Base-by-base conservation (phyloP, 345 rosid genomes). In the Acer yangbiense region DNA sequence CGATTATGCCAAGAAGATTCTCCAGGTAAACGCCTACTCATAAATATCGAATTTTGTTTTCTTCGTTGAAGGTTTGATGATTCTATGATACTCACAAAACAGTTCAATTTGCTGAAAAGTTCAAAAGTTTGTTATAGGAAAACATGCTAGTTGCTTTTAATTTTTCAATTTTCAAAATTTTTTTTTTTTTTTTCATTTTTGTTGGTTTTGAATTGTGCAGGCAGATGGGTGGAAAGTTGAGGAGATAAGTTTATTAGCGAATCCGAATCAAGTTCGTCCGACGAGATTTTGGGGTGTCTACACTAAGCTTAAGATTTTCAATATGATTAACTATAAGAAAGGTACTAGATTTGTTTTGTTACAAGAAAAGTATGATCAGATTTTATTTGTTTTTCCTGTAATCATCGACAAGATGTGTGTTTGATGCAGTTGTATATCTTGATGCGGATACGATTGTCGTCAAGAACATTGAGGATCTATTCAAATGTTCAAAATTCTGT, bases 381-480 rank as follows among this genome's bases (percentile, higher is more conserved):
- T 46, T 9, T 68, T n/a, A 21, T 35, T 67, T 9, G 21, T 18
- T 57, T 57, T 65, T 60, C 52, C 41, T 17, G 4, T 23, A 72
- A 60, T 43, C 6, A 60, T 43, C 11, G 23, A 41, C 44, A 7
- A 72, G 35, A 39, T 1, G 6, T 52, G 18, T 79, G 23, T 68
- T 83, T 76, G 79, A 61, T 70, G 85, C 88, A 93, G 99, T 93
- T 86, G 92, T 93, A 60, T 93, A 92, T 85, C 93, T 95, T 74
- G 99, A 93, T 82, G 99, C 98, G 29, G 99, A 93, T 90, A 95
- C 99, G 65, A 89, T 92, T 81, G 98, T 95, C 78, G 97, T 95
- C 7, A 91, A 91, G 85, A 93, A 85, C 88, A 92, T 95, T 69
- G 98, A 93, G 77, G 94, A 90, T 85, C 87, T 95, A 20, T 95